Conservation (phyloP, 1,139 yeast species). For the Yamadazyma blattariae region DNA sequence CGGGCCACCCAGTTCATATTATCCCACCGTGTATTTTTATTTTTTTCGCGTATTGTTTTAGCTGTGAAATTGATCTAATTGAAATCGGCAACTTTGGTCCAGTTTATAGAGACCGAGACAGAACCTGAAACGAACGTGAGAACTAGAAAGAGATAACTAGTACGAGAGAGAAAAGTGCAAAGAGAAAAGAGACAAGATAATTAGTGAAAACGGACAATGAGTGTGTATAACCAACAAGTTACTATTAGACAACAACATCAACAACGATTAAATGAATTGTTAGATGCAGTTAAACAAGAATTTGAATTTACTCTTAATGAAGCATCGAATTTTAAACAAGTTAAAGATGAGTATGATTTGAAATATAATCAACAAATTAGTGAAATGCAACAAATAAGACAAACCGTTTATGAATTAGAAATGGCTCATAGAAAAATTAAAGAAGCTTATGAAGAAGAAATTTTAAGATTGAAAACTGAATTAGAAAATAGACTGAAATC, state of each 20-base stretch:
- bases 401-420: slow-evolving; percentile 90
- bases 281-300: slow-evolving; percentile 91
- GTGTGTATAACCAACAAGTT: slow-evolving; percentile 30
- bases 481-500: slow-evolving; percentile 70
- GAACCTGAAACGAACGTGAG: too few relatives aligned
- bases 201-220: too few relatives aligned
- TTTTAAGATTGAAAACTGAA: slow-evolving; percentile 79
- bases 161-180: too few relatives aligned
- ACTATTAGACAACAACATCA: slow-evolving; percentile 46
- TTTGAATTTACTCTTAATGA: slow-evolving; percentile 84
- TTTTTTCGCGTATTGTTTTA: too few relatives aligned
- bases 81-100: too few relatives aligned
- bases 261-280: slow-evolving; percentile 66
- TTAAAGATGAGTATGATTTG: slow-evolving; percentile 90
- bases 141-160: too few relatives aligned
- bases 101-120: too few relatives aligned
- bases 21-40: too few relatives aligned
- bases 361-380: slow-evolving; percentile 90
- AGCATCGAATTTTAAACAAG: slow-evolving; percentile 82
- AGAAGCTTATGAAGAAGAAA: slow-evolving; percentile 94
- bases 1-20: too few relatives aligned
- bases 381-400: slow-evolving; percentile 92
- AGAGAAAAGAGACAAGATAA: too few relatives aligned
- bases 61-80: too few relatives aligned
- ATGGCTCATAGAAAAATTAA: slow-evolving; percentile 93